These are phyloP conservation scores for Tetraselmis chui DNA, from an alignment of 139 green algal species.

Conservation along the genomic window DNA sequence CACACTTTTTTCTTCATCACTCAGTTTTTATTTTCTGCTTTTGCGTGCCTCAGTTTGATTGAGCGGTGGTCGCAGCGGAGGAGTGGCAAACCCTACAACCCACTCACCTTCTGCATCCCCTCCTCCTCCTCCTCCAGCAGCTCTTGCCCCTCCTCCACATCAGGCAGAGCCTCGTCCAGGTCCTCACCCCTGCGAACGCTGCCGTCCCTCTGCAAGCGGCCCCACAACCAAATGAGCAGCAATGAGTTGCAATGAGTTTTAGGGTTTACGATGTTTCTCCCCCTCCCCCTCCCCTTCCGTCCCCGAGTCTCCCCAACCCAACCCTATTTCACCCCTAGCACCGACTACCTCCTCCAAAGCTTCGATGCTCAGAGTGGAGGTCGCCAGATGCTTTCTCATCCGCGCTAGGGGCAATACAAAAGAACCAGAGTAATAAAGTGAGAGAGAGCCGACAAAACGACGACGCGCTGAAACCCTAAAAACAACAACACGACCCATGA, in stretches of 20 bases:
- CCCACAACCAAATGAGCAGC: not conserved
- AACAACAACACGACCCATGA: too few species aligned
- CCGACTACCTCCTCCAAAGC: not conserved
- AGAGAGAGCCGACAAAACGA: too few species aligned
- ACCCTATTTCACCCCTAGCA: not conserved
- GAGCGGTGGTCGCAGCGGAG: not conserved
- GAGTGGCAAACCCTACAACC: too few species aligned
- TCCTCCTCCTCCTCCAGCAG: not conserved
- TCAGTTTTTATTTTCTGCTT: too few species aligned
- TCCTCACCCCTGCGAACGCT: not conserved
- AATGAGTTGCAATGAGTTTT: not conserved
- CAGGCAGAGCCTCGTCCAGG: too few species aligned
- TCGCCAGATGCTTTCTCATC: not conserved
- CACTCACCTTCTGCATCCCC: not conserved
- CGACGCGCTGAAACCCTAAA: too few species aligned
- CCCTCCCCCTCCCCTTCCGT: too few species aligned
- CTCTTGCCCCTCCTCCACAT: not conserved
- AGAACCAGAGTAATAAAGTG: too few species aligned
- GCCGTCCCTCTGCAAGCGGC: not conserved
- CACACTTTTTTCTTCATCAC: not conserved
- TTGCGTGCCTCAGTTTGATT: too few species aligned
- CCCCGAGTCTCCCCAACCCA: not conserved
- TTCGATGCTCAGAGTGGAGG: not conserved
- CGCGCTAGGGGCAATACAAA: too few species aligned
- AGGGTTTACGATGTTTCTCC: too few species aligned